Evolutionary conservation across 2,329 filamentous ascomycete species (phyloP), one percentile per base, ranked within the genome.

Genomic region (Fusarium bulbicola): DNA sequence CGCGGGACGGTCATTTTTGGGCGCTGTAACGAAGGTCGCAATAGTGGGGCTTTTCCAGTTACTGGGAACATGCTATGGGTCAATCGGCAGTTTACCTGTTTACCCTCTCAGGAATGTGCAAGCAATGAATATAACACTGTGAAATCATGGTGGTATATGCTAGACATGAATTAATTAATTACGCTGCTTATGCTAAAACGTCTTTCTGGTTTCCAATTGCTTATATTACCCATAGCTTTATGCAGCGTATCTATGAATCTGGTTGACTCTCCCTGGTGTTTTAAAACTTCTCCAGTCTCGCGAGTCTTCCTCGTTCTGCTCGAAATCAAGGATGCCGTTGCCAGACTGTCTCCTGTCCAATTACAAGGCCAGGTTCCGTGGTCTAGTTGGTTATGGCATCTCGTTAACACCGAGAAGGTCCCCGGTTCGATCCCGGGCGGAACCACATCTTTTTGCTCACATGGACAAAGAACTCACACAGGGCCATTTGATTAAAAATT

Each of bases 321-420:
- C 20, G 3, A 4, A 21, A 7, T n/a, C 20, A 54, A 39, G 10
- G 15, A n/a, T 7, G 0, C 1, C 4, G 14, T 28, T 39, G 24
- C 18, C 11, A 5, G 1, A 18, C 4, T 0, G 1, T 20, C 4
- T 6, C 2, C 1, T 6, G 15, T 20, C 37, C 21, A 32, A 32
- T 56, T 18, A 43, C 5, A 56, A 43, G 37, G 12, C 37, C 5
- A 3, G 52, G 52, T 56, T 56, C 52, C 37, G 52, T 56, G 52
- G 37, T 56, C 52, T 56, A 56, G 52, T 43, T 56, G 37, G 52
- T 56, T 56, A 56, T 56, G 37, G 52, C 37, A 56, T 56, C 52
- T 56, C 37, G 37, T 56, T 56, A 56, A 56, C 37, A 56, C 52
- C 37, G 37, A 42, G 37, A 56, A 56, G 52, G 52, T 56, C 37